A percentile compares a stretch with the other conserved stretches of the same genome.
Evolutionary conservation across 2,329 filamentous ascomycete species (phyloP).

Genomic region (Drechslera avenae): DNA sequence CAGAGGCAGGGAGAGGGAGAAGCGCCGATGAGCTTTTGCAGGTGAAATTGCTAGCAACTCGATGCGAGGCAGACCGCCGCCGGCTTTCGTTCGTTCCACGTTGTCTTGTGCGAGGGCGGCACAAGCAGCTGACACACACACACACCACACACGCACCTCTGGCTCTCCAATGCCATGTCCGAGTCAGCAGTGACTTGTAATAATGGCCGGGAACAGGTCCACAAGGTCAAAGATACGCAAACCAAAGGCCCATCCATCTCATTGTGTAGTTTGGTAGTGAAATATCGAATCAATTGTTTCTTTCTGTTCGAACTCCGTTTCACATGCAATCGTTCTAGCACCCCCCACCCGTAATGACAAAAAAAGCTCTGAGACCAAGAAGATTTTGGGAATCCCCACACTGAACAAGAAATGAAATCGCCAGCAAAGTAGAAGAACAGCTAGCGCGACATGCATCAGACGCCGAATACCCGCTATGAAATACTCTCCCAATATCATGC

Average conservation of each 20-base stretch:
- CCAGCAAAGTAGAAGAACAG: neutral
- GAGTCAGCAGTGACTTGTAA: neutral
- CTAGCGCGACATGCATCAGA: constrained; percentile 8
- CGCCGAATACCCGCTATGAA: constrained; percentile 8
- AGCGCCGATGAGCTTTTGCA: neutral
- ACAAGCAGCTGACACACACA: constrained; percentile 8
- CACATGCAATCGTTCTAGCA: constrained; percentile 37
- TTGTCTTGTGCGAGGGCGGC: constrained; percentile 22
- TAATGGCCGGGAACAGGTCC: neutral
- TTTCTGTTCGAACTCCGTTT: constrained; percentile 29
- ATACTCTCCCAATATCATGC: constrained; percentile 3
- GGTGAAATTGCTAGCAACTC: constrained; percentile 19
- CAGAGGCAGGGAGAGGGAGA: neutral
- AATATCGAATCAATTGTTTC: constrained; percentile 29
- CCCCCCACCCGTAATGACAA: constrained; percentile 11
- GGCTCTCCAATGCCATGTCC: too few relatives aligned
- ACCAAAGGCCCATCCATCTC: neutral
- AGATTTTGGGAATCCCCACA: constrained; percentile 13
- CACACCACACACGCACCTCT: neutral
- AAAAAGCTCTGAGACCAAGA: constrained; percentile 13
- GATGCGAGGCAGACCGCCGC: neutral
- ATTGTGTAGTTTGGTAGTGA: neutral
- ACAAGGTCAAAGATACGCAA: neutral
- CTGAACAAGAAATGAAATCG: constrained; percentile 9
- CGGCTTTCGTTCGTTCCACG: constrained; percentile 37